A percentile compares a stretch with the other conserved stretches of the same genome.
phyloP scores from a whole-genome alignment of 495 filamentous ascomycete genomes.

The Xylaria longipes region DNA sequence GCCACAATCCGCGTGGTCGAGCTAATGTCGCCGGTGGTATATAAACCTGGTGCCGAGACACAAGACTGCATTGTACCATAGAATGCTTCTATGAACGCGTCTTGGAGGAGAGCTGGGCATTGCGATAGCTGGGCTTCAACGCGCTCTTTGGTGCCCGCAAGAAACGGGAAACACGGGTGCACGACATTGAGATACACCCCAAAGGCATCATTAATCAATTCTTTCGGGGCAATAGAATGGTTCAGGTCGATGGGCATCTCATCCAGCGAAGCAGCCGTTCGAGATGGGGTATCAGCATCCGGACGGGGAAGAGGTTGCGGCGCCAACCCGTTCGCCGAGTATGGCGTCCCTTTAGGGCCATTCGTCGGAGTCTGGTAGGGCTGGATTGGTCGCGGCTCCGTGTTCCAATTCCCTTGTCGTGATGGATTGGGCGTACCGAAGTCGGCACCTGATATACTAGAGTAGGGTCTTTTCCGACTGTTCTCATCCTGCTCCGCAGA shows the following conservation, averaged over 20 bases:
- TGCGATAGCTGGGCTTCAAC: slow-evolving; percentile 66
- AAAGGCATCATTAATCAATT: slow-evolving; percentile 54
- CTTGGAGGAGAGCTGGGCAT: slow-evolving; percentile 65
- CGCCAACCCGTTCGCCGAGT: slow-evolving; percentile 52
- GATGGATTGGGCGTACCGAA: slow-evolving; percentile 42
- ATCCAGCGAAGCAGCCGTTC: slow-evolving; percentile 42
- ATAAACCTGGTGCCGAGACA: slow-evolving; percentile 51
- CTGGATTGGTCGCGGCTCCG: slow-evolving; percentile 50
- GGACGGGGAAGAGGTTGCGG: slow-evolving; percentile 42
- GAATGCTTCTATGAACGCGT: slow-evolving; percentile 75
- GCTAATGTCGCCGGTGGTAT: slow-evolving; percentile 46
- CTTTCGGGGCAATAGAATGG: slow-evolving; percentile 39
- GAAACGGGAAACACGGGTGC: slow-evolving; percentile 75
- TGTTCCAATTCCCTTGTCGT: slow-evolving; percentile 41
- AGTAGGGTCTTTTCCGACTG: slow-evolving; percentile 52
- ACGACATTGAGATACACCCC: slow-evolving; percentile 74
- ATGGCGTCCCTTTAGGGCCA: slow-evolving; percentile 34
- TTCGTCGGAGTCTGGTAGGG: slow-evolving; percentile 44
- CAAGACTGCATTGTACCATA: slow-evolving; percentile 65
- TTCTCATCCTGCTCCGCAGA: slow-evolving; percentile 44
- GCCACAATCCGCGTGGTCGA: slow-evolving; percentile 58
- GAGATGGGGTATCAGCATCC: slow-evolving; percentile 36
- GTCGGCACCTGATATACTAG: slow-evolving; percentile 51
- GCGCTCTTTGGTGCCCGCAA: slow-evolving; percentile 69
- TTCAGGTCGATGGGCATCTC: slow-evolving; percentile 35